phyloP scores from a whole-genome alignment of 257 asterid species.

The Thymus quinquecostatus region DNA sequence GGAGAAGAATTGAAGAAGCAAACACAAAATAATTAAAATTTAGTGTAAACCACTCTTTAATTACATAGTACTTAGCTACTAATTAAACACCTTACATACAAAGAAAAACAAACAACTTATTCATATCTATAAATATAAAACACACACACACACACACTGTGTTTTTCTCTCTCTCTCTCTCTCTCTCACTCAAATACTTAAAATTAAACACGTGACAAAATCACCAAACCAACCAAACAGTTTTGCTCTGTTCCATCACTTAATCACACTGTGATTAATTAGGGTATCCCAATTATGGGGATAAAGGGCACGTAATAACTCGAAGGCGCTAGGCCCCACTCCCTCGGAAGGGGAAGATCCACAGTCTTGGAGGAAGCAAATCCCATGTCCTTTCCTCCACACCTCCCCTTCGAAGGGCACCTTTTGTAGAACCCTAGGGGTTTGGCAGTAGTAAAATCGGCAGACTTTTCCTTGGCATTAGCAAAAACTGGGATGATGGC shows the following conservation, averaged over 20 bases:
- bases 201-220: constrained; percentile 8
- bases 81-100: constrained; percentile 22
- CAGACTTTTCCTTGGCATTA: constrained; percentile 33
- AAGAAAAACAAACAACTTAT: constrained; percentile 18
- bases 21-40: background rate
- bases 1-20: background rate
- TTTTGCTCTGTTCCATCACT: background rate
- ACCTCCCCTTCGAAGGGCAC: constrained; percentile 55
- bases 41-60: background rate
- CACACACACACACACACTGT: background rate
- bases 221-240: background rate
- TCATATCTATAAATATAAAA: constrained; percentile 14
- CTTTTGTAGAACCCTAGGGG: constrained; percentile 65
- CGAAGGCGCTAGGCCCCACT: constrained; percentile 86
- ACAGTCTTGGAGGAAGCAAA: constrained; percentile 82
- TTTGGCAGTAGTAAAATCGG: constrained; percentile 45
- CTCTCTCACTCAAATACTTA: background rate
- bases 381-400: constrained; percentile 41
- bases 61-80: background rate
- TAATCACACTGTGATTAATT: background rate
- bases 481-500: constrained; percentile 33
- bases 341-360: constrained; percentile 80
- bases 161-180: too few relatives aligned
- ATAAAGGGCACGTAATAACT: constrained; percentile 75
- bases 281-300: constrained; percentile 94